A percentile compares a stretch with the other conserved stretches of the same genome.
Conservation (phyloP, 192 early-diverging fungal species). For the Backusella circina region DNA sequence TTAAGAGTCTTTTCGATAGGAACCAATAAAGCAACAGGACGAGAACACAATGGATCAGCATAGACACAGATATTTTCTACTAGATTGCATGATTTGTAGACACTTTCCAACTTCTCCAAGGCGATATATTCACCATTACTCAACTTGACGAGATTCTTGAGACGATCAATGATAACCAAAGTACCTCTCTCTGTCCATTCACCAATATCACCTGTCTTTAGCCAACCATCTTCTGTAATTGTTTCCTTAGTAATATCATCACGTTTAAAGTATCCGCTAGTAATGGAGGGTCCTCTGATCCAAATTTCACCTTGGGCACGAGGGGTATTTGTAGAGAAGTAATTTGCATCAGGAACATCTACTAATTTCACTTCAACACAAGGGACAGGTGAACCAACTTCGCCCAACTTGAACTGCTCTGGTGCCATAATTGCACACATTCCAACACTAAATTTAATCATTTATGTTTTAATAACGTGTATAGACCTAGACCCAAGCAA, state of each 20-base stretch:
- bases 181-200: slow-evolving; percentile 67
- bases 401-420: slow-evolving; percentile 53
- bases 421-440: slow-evolving; percentile 66
- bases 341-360: slow-evolving; percentile 50
- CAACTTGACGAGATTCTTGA: slow-evolving; percentile 79
- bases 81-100: slow-evolving; percentile 70
- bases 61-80: slow-evolving; percentile 82
- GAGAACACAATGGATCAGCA: slow-evolving; percentile 65
- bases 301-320: slow-evolving; percentile 67
- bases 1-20: slow-evolving; percentile 56
- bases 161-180: slow-evolving; percentile 72
- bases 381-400: slow-evolving; percentile 71
- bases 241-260: slow-evolving; percentile 55
- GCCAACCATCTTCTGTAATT: slow-evolving; percentile 64
- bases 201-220: slow-evolving; percentile 75
- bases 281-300: slow-evolving; percentile 59
- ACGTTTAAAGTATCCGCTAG: slow-evolving; percentile 64
- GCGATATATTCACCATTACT: slow-evolving; percentile 73
- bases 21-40: slow-evolving; percentile 74
- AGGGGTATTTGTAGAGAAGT: slow-evolving; percentile 42
- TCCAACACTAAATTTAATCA: slow-evolving; percentile 9
- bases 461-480: background rate
- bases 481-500: slow-evolving; percentile 23
- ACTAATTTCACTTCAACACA: slow-evolving; percentile 62
- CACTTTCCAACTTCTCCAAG: slow-evolving; percentile 52